These are phyloP conservation scores for Backusella tuberculispora DNA, from an alignment of 192 early-diverging fungal genomes.

Conservation along the genomic window DNA sequence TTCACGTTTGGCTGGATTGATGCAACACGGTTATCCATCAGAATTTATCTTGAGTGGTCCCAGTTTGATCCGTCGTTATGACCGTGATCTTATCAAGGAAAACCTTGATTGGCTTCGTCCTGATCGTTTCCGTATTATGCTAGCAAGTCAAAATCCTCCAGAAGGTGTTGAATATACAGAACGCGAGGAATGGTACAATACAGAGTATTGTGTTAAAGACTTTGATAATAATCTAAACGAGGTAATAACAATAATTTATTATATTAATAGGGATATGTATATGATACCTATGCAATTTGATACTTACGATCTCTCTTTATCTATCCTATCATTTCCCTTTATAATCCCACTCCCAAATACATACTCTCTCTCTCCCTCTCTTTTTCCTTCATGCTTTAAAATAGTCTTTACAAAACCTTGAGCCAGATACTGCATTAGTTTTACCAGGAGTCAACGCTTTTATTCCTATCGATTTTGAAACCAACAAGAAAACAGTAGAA, in stretches of 20 bases:
- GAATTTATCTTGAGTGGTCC: conserved; percentile 69
- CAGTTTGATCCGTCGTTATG: conserved; percentile 67
- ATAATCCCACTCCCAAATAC: not conserved
- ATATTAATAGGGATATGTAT: conserved; percentile 37
- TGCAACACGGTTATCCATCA: conserved; percentile 80
- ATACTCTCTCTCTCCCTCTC: not conserved
- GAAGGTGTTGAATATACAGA: conserved; percentile 49
- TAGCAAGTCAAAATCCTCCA: conserved; percentile 49
- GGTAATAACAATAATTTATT: conserved; percentile 33
- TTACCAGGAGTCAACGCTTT: conserved; percentile 82
- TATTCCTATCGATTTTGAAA: conserved; percentile 82
- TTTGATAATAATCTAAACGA: conserved; percentile 61
- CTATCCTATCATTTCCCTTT: not conserved
- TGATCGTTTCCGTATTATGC: conserved; percentile 67
- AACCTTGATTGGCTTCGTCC: conserved; percentile 64
- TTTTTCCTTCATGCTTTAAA: not conserved
- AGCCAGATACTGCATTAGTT: conserved; percentile 59
- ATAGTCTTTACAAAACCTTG: conserved; percentile 49
- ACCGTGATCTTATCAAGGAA: conserved; percentile 67
- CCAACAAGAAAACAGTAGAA: conserved; percentile 49
- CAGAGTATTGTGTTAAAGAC: conserved; percentile 72
- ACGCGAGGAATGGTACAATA: conserved; percentile 82
- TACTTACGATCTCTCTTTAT: not conserved
- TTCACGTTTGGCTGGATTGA: conserved; percentile 69
- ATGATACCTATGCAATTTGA: not conserved